These are phyloP conservation scores for Vitis labrusca DNA, from an alignment of 164 flowering plant genomes.

Conservation along the genomic window DNA sequence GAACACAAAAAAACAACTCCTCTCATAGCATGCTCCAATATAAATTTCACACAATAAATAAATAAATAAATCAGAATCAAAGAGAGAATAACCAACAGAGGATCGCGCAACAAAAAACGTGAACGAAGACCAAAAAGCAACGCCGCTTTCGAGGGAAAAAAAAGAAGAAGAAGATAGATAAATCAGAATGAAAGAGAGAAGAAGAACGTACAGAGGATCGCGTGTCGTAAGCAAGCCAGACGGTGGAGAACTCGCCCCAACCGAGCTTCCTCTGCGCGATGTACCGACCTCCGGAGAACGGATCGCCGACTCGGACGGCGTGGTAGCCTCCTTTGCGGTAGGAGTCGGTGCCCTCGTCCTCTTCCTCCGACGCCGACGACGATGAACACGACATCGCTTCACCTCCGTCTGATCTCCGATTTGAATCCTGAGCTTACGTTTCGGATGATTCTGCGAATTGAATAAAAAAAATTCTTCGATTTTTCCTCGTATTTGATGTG, in stretches of 20 bases:
- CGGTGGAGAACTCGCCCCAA: conserved; percentile 97
- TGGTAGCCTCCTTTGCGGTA: conserved; percentile 97
- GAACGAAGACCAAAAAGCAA: neutral
- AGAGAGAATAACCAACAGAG: neutral
- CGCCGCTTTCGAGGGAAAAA: neutral
- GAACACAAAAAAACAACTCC: neutral
- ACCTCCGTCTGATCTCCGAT: neutral
- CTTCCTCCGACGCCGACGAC: conserved; percentile 77
- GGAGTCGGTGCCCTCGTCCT: conserved; percentile 78
- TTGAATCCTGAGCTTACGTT: neutral
- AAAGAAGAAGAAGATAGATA: neutral
- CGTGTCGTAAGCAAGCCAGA: conserved; percentile 94
- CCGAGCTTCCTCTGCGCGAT: conserved; percentile 95
- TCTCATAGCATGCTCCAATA: too few relatives aligned
- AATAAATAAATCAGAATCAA: neutral
- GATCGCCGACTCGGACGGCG: conserved; percentile 85
- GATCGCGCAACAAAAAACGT: neutral
- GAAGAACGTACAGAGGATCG: conserved; percentile 49
- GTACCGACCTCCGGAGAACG: conserved; percentile 70
- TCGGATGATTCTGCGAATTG: too few relatives aligned
- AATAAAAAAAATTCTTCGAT: too few relatives aligned
- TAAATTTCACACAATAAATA: neutral
- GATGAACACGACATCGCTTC: conserved; percentile 69
- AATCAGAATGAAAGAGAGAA: conserved; percentile 3
- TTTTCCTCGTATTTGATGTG: too few relatives aligned